phyloP scores from a whole-genome alignment of 2,329 filamentous ascomycete genomes.

The Allantophomopsis cytisporea region DNA sequence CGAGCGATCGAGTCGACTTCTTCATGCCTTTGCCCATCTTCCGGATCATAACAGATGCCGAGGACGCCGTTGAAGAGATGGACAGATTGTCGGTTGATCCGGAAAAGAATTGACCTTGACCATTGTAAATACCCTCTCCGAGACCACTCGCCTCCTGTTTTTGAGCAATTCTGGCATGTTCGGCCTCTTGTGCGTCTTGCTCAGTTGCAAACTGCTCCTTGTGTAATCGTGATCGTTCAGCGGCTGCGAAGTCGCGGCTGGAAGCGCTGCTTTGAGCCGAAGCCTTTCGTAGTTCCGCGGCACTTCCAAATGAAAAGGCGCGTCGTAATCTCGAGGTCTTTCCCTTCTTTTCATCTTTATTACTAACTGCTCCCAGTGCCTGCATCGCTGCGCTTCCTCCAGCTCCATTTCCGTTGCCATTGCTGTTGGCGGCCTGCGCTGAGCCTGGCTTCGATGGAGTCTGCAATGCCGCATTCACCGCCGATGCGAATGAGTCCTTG shows the following conservation, averaged over 20 bases:
- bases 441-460: slow-evolving; percentile 14
- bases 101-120: slow-evolving; percentile 69
- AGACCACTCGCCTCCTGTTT: slow-evolving; percentile 87
- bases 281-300: slow-evolving; percentile 73
- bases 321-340: slow-evolving; percentile 78
- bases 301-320: slow-evolving; percentile 94
- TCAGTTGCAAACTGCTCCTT: slow-evolving; percentile 40
- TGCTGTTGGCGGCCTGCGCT: slow-evolving; percentile 17
- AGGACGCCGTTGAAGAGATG: slow-evolving; percentile 80
- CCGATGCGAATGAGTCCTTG: slow-evolving; percentile 25
- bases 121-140: slow-evolving; percentile 86
- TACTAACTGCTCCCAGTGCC: slow-evolving; percentile 76
- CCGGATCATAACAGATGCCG: slow-evolving; percentile 83
- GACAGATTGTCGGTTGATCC: slow-evolving; percentile 92
- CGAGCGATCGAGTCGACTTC: slow-evolving; percentile 79
- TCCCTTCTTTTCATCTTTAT: slow-evolving; percentile 67
- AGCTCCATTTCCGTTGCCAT: slow-evolving; percentile 9
- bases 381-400: slow-evolving; percentile 53
- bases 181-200: slow-evolving; percentile 57
- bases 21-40: slow-evolving; percentile 99
- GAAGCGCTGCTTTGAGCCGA: slow-evolving; percentile 45
- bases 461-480: slow-evolving; percentile 18
- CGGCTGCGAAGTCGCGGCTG: slow-evolving; percentile 15
- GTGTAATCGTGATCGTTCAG: slow-evolving; percentile 42
- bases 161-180: slow-evolving; percentile 82